Evolutionary conservation across 805 yeast species (phyloP).

Genomic region (Lipomyces starkeyi): DNA sequence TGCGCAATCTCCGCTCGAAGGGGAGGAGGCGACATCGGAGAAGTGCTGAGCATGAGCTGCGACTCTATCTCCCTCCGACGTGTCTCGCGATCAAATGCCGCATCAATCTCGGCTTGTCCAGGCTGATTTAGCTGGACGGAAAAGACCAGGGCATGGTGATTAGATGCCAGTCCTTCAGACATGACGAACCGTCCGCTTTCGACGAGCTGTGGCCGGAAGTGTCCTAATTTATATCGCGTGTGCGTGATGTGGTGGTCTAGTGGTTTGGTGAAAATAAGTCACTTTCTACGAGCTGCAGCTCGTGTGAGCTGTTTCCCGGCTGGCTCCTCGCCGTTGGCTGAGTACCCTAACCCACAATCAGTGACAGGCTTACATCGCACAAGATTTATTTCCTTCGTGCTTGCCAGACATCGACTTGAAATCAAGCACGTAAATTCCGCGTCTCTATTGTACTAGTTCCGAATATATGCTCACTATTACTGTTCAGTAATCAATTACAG

Average conservation of each 20-base stretch:
- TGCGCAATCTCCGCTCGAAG: conserved; percentile 24
- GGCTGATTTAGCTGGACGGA: conserved; percentile 28
- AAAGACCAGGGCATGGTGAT: conserved; percentile 17
- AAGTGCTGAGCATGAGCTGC: conserved; percentile 30
- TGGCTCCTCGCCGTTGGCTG: not conserved
- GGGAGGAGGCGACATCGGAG: conserved; percentile 36
- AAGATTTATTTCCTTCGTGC: too few relatives aligned
- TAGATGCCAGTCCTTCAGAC: not conserved
- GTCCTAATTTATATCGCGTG: too few relatives aligned
- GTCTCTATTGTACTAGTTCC: too few relatives aligned
- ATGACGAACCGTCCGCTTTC: not conserved
- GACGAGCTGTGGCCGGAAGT: not conserved
- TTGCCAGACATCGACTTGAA: too few relatives aligned
- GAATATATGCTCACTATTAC: too few relatives aligned
- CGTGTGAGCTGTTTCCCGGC: conserved; percentile 4
- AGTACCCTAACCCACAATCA: not conserved
- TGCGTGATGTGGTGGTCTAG: too few relatives aligned
- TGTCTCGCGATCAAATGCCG: conserved; percentile 17
- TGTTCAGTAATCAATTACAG: too few relatives aligned
- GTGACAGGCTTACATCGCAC: not conserved
- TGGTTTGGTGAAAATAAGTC: not conserved
- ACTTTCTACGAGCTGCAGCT: not conserved
- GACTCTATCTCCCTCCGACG: conserved; percentile 29
- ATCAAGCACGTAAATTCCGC: too few relatives aligned
- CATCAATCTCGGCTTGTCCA: conserved; percentile 21